Evolutionary conservation across 2,329 filamentous ascomycete genomes (phyloP), one percentile per base, ranked within the genome.

Genomic region (Ambrosiella xylebori): DNA sequence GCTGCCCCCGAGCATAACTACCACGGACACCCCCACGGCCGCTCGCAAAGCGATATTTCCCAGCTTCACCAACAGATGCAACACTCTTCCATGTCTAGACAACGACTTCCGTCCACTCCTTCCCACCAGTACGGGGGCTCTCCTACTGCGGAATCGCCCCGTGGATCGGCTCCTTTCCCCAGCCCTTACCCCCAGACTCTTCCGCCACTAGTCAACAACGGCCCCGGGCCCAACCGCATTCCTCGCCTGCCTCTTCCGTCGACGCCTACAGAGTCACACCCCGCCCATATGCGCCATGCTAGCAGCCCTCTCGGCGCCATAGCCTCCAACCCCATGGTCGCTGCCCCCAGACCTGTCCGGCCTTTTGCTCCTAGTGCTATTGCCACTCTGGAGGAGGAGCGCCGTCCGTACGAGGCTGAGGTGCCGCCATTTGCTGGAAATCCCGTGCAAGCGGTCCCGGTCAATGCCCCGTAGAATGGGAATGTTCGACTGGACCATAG

Each of bases 281-380:
- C 44, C 15, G 53, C 53, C 8, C 56, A 58, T 19, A 49, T 58
- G 37, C 36, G 53, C 17, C 56, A 61, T 13, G 51, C 45, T 4
- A 58, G 52, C 38, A 58, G 56, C 38, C 59, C 59, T 8, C 52
- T 54, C 19, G 38, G 54, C 40, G 17, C 19, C 49, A 36, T 55
- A 49, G n/a, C 36, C 35, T 27, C 53, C 41, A 57, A 54, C 37
- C 5, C 57, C 39, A 41, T 60, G 37, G 57, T 56, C n/a, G 59
- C 56, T 7, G 59, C 59, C 7, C 59, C 59, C 19, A 57, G 52
- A 19, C 59, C 59, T 3, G 55, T 56, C 41, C 56, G 59, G 19
- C 59, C 59, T 7, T 60, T 60, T 60, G 59, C 39, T 44, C 56
- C 59, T 12, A 57, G 59, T 50, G 59, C 59, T 56, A 60, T 60